Evolutionary conservation across 306 rosid genomes (phyloP), one percentile per base, ranked within the genome.

Genomic region (Cicer bijugum): DNA sequence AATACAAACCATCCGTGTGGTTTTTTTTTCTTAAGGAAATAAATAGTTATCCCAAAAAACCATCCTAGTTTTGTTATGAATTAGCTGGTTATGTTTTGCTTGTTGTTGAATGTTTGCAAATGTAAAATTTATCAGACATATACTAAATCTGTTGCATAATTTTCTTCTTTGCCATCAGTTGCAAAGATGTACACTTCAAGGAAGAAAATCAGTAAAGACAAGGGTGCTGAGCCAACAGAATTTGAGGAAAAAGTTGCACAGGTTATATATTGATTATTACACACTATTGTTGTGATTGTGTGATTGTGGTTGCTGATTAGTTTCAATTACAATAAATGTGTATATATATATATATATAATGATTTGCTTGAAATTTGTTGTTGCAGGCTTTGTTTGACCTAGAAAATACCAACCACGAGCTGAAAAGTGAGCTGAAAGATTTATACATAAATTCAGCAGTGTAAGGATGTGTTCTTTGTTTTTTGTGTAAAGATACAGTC

Each of bases 351-450:
- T 2, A 1, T 50, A n/a, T 42, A 14, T 73, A 3, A 23, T 14
- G 1, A 15, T 45, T 55, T 55, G 48, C 15, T 42, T 40, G 44
- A 0, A 8, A 44, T 33, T 66, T 39, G 7, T 11, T 16, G 12
- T 7, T 82, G 72, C 80, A 90, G 96, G 90, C 93, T 5, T 50
- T 92, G 19, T 90, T 88, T 81, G 96, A 92, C 72, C 84, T 92
- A 48, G 96, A 90, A 39, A 90, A 88, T 17, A 87, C 97, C 14
- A 91, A 90, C 72, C 82, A 80, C 16, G 98, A 93, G 85, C 87
- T 91, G 84, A 89, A 91, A 78, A 91, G 97, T 71, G 98, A 93
- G 44, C 80, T 93, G 83, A 93, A 93, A 84, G 98, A 93, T 82
- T 84, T 93, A 14, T 91, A 93, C 80, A 92, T 90, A 0, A 90